Conservation (phyloP, 2,329 filamentous ascomycete species). For the Sporothrix sp. region DNA sequence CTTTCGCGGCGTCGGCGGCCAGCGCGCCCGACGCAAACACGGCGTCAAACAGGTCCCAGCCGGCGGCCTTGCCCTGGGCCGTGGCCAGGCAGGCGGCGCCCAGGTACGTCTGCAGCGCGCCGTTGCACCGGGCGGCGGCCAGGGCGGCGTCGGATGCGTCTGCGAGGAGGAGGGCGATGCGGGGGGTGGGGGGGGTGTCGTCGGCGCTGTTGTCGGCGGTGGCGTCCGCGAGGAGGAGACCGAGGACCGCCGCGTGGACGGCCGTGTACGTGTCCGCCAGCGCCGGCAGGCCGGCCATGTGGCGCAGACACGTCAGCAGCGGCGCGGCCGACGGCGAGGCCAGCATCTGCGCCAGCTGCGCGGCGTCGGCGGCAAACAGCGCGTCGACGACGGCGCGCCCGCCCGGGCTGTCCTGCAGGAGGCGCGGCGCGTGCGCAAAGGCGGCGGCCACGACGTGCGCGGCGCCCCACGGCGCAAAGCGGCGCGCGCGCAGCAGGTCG, state of each 20-base stretch:
- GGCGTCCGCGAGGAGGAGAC: conserved; percentile 28
- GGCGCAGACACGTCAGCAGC: conserved; percentile 55
- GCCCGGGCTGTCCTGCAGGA: conserved; percentile 28
- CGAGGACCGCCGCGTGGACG: conserved; percentile 26
- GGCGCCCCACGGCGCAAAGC: conserved; percentile 48
- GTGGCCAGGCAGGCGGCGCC: conserved; percentile 31
- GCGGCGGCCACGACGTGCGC: conserved; percentile 37
- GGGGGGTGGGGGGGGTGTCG: conserved; percentile 24
- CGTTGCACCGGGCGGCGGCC: conserved; percentile 29
- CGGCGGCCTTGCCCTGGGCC: conserved; percentile 24
- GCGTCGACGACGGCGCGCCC: conserved; percentile 29
- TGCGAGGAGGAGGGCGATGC: conserved; percentile 39
- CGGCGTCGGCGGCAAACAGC: conserved; percentile 40
- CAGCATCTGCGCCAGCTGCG: conserved; percentile 48
- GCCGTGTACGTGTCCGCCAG: conserved; percentile 28
- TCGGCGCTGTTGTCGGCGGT: conserved; percentile 22
- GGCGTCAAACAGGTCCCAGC: conserved; percentile 40
- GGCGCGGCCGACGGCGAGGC: conserved; percentile 58
- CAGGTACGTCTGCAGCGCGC: conserved; percentile 39
- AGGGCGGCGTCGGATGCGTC: conserved; percentile 28
- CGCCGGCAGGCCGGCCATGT: conserved; percentile 37
- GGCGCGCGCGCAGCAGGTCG: conserved; percentile 37
- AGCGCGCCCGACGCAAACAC: conserved; percentile 36
- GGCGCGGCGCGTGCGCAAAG: conserved; percentile 30
- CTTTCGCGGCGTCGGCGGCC: conserved; percentile 25